These are phyloP conservation scores for Apophysomyces sp. DNA, from an alignment of 371 early-diverging fungal species.

Conservation along the genomic window DNA sequence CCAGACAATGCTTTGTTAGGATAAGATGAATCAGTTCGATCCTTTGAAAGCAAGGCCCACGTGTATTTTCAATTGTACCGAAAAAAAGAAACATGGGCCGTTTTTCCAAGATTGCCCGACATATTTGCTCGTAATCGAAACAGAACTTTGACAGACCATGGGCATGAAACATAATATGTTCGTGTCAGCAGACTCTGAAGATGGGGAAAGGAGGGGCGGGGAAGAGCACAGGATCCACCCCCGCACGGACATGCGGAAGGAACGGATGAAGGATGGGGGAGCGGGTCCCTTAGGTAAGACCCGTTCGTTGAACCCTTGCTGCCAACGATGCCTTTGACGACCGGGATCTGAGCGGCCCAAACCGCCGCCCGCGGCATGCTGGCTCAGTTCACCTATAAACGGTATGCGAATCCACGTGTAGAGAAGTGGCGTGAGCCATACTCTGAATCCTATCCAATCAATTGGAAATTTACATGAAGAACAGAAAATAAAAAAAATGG, in stretches of 20 bases:
- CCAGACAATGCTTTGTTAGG: too few species aligned
- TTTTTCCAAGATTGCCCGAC: neutral
- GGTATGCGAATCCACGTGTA: slow-evolving; percentile 2
- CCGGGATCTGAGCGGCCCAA: neutral
- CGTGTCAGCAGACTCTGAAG: neutral
- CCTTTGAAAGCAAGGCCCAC: too few species aligned
- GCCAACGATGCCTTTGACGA: neutral
- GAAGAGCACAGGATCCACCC: neutral
- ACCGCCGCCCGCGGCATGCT: neutral
- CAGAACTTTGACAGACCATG: neutral
- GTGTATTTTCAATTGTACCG: too few species aligned
- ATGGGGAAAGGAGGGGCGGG: neutral
- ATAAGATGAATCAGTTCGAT: too few species aligned
- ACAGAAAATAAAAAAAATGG: neutral
- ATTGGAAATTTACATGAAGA: neutral
- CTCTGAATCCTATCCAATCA: slow-evolving; percentile 1
- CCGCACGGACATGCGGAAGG: neutral
- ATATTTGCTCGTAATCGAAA: too few species aligned
- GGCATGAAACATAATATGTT: neutral
- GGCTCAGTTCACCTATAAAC: neutral
- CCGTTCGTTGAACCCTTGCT: neutral
- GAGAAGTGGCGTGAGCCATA: slow-evolving; percentile 2
- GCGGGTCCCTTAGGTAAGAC: neutral
- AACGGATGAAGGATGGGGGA: neutral
- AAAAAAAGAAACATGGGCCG: neutral